Evolutionary conservation across 2,329 filamentous ascomycete genomes (phyloP).

Genomic region (Hypoxylon sp.): DNA sequence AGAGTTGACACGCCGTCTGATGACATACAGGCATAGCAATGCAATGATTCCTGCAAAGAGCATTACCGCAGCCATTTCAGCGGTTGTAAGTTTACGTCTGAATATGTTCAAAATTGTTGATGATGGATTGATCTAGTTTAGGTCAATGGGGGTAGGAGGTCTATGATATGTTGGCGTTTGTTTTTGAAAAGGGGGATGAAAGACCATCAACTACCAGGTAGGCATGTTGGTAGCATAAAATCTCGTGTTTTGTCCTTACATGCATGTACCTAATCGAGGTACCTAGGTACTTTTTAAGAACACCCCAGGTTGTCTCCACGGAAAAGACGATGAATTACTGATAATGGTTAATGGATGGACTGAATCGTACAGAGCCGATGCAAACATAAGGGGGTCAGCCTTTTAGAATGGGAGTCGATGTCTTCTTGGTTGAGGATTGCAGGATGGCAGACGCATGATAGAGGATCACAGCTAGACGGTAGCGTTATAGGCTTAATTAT

Average conservation of each 20-base stretch:
- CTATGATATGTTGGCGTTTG: not conserved
- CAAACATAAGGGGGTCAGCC: not conserved
- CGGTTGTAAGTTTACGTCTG: not conserved
- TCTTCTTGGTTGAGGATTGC: not conserved
- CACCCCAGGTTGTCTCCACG: too few species aligned
- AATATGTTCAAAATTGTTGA: not conserved
- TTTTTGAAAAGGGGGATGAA: not conserved
- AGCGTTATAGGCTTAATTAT: not conserved
- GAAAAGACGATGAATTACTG: not conserved
- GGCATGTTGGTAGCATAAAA: not conserved
- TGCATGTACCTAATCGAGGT: too few species aligned
- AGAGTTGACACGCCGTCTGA: not conserved
- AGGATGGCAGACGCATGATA: not conserved
- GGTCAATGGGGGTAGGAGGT: not conserved
- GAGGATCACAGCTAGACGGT: not conserved
- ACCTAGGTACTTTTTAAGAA: too few species aligned
- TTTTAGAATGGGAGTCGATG: not conserved
- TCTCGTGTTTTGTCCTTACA: too few species aligned
- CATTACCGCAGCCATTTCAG: slow-evolving; percentile 1
- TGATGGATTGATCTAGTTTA: not conserved
- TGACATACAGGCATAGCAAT: not conserved
- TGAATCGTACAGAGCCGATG: not conserved
- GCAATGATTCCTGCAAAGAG: not conserved
- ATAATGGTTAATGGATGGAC: not conserved
- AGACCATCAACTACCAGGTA: not conserved